These are phyloP conservation scores for Hymenoscyphus salicellus DNA, from an alignment of 2,329 filamentous ascomycete genomes.

Conservation along the genomic window DNA sequence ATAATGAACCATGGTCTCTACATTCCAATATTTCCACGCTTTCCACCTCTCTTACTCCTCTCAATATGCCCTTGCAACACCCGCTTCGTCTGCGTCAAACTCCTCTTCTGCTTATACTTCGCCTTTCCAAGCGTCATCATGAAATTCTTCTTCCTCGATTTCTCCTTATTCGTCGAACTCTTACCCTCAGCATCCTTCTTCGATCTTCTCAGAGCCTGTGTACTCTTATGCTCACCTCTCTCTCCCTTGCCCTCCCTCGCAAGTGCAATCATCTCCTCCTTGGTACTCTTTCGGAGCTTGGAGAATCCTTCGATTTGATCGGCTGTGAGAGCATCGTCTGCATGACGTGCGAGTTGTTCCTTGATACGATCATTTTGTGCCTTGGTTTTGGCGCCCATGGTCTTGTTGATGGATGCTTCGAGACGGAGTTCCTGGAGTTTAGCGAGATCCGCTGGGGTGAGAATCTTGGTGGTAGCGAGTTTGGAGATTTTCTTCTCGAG, in stretches of 20 bases:
- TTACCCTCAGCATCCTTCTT: slow-evolving; percentile 88
- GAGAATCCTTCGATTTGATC: slow-evolving; percentile 88
- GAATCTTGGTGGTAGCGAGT: slow-evolving; percentile 87
- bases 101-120: slow-evolving; percentile 91
- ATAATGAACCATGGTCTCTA: slow-evolving; percentile 14
- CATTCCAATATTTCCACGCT: slow-evolving; percentile 62
- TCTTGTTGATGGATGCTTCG: slow-evolving; percentile 67
- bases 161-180: slow-evolving; percentile 96
- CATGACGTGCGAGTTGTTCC: slow-evolving; percentile 56
- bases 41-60: slow-evolving; percentile 78
- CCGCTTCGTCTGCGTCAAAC: slow-evolving; percentile 79
- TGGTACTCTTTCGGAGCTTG: slow-evolving; percentile 76
- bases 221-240: slow-evolving; percentile 78
- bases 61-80: slow-evolving; percentile 78
- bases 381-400: slow-evolving; percentile 48
- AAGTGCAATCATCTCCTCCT: slow-evolving; percentile 82
- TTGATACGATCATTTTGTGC: slow-evolving; percentile 38
- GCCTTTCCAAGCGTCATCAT: slow-evolving; percentile 97
- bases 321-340: slow-evolving; percentile 85
- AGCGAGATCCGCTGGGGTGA: slow-evolving; percentile 92
- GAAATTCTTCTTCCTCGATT: slow-evolving; percentile 96
- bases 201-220: slow-evolving; percentile 77
- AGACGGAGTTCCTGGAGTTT: slow-evolving; percentile 87
- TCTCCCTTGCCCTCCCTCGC: slow-evolving; percentile 79
- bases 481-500: slow-evolving; percentile 55